A percentile compares a stretch with the other conserved stretches of the same genome.
Conservation (phyloP, 192 early-diverging fungal genomes). For the Phlyctochytrium bullatum region DNA sequence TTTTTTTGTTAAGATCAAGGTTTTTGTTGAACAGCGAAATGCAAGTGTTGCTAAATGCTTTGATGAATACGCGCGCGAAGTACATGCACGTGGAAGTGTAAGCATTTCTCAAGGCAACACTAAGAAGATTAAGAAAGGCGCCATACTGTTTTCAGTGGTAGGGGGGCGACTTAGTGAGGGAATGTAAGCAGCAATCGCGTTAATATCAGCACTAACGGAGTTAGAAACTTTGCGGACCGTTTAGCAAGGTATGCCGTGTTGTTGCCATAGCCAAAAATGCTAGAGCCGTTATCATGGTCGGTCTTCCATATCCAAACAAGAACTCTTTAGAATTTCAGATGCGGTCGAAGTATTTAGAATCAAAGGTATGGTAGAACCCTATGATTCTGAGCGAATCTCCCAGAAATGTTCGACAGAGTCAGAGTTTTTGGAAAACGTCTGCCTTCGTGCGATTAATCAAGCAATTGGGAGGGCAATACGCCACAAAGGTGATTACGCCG, state of each 20-base stretch:
- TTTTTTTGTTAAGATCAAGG: no score
- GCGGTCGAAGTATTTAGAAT: slow-evolving; percentile 65
- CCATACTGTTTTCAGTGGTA: slow-evolving; percentile 85
- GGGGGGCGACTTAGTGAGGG: slow-evolving; percentile 92
- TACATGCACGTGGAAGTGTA: no score
- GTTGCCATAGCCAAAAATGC: slow-evolving; percentile 12
- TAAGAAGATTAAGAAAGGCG: slow-evolving; percentile 40
- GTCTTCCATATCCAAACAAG: slow-evolving; percentile 82
- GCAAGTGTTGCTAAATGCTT: no score
- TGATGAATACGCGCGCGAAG: no score
- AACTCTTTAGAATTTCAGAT: slow-evolving; percentile 72
- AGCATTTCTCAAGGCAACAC: slow-evolving; percentile 2
- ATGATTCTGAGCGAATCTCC: neutral
- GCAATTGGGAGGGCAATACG: slow-evolving; percentile 90
- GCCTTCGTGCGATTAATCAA: slow-evolving; percentile 93
- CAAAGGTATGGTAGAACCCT: neutral
- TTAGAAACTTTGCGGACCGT: slow-evolving; percentile 72
- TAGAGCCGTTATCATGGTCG: slow-evolving; percentile 83
- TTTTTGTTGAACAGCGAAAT: no score
- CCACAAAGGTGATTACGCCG: slow-evolving; percentile 83
- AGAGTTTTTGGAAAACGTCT: slow-evolving; percentile 87
- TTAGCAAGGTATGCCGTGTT: slow-evolving; percentile 53
- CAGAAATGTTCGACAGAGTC: slow-evolving; percentile 24
- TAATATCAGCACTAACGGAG: slow-evolving; percentile 1
- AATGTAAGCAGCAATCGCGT: slow-evolving; percentile 52